A percentile compares a stretch with the other conserved stretches of the same genome.
Conservation (phyloP, 1,284 basidiomycete species). For the Austroboletus novae-zelandiae region DNA sequence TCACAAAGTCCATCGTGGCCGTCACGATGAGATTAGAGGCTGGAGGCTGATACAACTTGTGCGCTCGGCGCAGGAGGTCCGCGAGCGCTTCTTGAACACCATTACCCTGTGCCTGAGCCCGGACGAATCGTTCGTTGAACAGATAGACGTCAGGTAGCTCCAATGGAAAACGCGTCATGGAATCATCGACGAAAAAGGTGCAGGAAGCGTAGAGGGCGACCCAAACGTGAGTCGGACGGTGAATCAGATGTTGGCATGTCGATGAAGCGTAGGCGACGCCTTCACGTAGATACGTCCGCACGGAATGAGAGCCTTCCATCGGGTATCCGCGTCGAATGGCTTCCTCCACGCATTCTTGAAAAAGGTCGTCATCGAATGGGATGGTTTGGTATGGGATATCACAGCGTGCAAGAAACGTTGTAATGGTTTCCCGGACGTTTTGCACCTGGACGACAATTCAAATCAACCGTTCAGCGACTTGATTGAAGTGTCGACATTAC, state of each 20-base stretch:
- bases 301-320: not conserved
- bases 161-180: slow-evolving; percentile 1
- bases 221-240: slow-evolving; percentile 18
- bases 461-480: too few species aligned
- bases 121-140: slow-evolving; percentile 26
- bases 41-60: slow-evolving; percentile 12
- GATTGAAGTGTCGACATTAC: too few species aligned
- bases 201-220: slow-evolving; percentile 25
- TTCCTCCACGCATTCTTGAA: slow-evolving; percentile 4
- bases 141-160: slow-evolving; percentile 13
- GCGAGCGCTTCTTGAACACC: slow-evolving; percentile 22
- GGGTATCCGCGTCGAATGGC: slow-evolving; percentile 1
- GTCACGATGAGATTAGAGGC: slow-evolving; percentile 26
- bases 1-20: slow-evolving; percentile 24
- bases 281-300: slow-evolving; percentile 15
- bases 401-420: slow-evolving; percentile 2
- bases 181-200: slow-evolving; percentile 27
- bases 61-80: slow-evolving; percentile 13
- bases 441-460: not conserved
- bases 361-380: slow-evolving; percentile 1
- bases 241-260: slow-evolving; percentile 21
- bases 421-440: not conserved
- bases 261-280: slow-evolving; percentile 10
- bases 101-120: slow-evolving; percentile 14
- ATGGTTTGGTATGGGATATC: not conserved